phyloP scores from a whole-genome alignment of 2,329 filamentous ascomycete species.

The Lachnellula arida region DNA sequence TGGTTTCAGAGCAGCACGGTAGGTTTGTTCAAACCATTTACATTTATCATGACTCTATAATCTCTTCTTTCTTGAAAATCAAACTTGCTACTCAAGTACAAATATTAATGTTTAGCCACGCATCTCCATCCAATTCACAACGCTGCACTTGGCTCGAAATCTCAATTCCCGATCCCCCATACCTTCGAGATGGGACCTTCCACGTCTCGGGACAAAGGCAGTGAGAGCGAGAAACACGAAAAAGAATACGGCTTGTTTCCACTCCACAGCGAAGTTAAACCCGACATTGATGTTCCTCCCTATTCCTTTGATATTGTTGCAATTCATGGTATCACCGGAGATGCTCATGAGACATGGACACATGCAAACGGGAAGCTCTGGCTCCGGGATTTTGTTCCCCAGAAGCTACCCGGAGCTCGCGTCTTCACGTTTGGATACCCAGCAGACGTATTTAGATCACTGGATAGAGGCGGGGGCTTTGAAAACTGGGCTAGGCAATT shows the following conservation, averaged over 20 bases:
- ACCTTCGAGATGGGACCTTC: neutral
- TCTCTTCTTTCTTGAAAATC: too few species aligned
- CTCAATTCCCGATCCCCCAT: neutral
- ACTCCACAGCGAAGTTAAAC: neutral
- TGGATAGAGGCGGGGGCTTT: constrained; percentile 7
- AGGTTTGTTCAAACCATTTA: too few species aligned
- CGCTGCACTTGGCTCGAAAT: too few species aligned
- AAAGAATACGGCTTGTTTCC: neutral
- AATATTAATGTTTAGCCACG: too few species aligned
- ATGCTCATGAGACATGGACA: constrained; percentile 24
- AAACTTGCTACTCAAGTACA: too few species aligned
- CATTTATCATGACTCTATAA: too few species aligned
- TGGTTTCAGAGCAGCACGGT: too few species aligned
- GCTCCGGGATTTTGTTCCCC: constrained; percentile 19
- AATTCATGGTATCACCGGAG: constrained; percentile 18
- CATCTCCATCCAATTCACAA: too few species aligned
- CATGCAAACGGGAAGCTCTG: constrained; percentile 16
- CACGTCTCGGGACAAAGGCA: neutral
- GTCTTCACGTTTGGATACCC: constrained; percentile 23
- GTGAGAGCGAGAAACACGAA: neutral
- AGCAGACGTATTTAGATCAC: constrained; percentile 12
- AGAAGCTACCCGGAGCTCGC: constrained; percentile 17
- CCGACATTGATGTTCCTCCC: neutral
- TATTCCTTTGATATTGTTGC: constrained; percentile 15
- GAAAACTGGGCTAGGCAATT: constrained; percentile 13